phyloP scores from a whole-genome alignment of 768 basidiomycete genomes.

The Podaxis sp. region DNA sequence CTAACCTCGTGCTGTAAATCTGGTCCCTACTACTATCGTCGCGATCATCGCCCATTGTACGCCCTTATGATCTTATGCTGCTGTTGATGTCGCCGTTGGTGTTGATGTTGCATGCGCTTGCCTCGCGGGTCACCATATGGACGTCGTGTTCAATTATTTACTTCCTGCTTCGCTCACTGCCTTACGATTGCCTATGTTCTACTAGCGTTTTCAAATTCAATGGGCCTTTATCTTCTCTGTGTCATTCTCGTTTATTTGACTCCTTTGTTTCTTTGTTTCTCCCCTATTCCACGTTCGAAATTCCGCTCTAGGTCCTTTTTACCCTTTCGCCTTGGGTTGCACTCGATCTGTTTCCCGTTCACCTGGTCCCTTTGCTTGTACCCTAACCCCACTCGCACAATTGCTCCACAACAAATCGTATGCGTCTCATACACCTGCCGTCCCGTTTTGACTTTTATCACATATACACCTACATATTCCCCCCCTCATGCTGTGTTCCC shows the following conservation, averaged over 20 bases:
- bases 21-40: background rate
- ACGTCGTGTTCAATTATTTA: conserved; percentile 13
- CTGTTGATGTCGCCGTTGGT: background rate
- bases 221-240: conserved; percentile 3
- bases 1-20: conserved; percentile 65
- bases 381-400: conserved; percentile 11
- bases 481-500: background rate
- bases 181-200: conserved; percentile 16
- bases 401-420: conserved; percentile 14
- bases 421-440: background rate
- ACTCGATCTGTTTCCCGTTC: conserved; percentile 19
- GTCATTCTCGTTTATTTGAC: background rate
- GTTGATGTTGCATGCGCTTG: background rate
- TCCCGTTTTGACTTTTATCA: conserved; percentile 7
- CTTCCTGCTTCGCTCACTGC: conserved; percentile 9
- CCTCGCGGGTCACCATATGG: background rate
- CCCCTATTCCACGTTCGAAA: background rate
- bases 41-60: background rate
- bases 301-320: background rate
- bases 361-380: conserved; percentile 16
- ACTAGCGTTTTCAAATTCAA: conserved; percentile 13
- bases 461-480: conserved; percentile 14
- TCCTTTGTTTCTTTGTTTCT: background rate
- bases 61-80: conserved; percentile 16
- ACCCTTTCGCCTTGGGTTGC: conserved; percentile 19